A percentile compares a stretch with the other conserved stretches of the same genome.
Conservation (phyloP, 768 basidiomycete species). For the Lanmaoa rubissima region DNA sequence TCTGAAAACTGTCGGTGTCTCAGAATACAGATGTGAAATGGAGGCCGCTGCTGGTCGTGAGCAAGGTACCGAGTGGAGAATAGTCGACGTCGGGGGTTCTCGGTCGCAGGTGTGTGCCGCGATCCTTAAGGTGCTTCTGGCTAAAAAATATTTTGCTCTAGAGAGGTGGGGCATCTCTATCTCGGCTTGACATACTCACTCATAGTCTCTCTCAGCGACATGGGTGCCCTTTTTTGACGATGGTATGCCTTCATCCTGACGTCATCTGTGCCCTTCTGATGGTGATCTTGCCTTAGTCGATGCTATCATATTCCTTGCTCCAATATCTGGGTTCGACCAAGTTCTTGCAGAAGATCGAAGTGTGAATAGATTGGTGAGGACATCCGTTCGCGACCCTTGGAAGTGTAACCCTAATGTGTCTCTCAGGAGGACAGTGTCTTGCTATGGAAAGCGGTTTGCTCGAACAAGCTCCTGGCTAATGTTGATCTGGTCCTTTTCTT, state of each 20-base stretch:
- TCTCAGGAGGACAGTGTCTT: slow-evolving; percentile 71
- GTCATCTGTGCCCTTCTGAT: not conserved
- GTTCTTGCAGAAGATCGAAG: slow-evolving; percentile 49
- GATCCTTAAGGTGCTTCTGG: not conserved
- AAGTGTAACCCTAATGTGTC: not conserved
- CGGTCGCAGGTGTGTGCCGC: slow-evolving; percentile 42
- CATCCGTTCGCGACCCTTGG: not conserved
- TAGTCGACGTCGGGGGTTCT: slow-evolving; percentile 54
- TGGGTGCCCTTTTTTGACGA: slow-evolving; percentile 60
- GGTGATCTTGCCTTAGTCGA: slow-evolving; percentile 24
- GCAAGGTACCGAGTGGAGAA: slow-evolving; percentile 53
- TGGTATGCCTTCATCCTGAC: slow-evolving; percentile 28
- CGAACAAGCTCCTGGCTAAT: slow-evolving; percentile 65
- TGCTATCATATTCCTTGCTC: slow-evolving; percentile 59
- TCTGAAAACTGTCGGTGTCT: slow-evolving; percentile 68
- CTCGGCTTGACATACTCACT: slow-evolving; percentile 6
- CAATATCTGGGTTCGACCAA: slow-evolving; percentile 58
- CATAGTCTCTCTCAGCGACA: slow-evolving; percentile 34
- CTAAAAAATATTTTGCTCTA: slow-evolving; percentile 18
- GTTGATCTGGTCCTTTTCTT: slow-evolving; percentile 79
- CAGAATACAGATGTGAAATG: slow-evolving; percentile 83
- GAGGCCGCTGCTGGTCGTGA: slow-evolving; percentile 53
- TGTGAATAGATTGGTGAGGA: slow-evolving; percentile 48
- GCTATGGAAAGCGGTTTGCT: slow-evolving; percentile 71
- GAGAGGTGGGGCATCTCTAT: slow-evolving; percentile 32